These are phyloP conservation scores for Quercus lobata DNA, from an alignment of 331 rosid species.

Conservation along the genomic window DNA sequence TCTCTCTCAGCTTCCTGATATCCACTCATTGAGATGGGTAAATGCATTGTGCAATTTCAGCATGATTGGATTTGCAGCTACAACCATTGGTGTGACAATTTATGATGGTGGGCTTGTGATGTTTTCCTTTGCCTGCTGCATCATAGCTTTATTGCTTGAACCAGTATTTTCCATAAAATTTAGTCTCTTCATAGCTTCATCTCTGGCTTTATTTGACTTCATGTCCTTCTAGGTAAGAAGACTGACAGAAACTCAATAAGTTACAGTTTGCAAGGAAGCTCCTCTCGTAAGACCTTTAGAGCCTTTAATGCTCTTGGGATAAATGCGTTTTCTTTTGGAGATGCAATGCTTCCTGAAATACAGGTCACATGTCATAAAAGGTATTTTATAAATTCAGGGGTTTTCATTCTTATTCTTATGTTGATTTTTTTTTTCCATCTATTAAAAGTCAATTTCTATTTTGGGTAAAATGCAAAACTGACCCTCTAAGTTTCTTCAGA, in stretches of 20 bases:
- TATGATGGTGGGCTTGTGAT: conserved; percentile 41
- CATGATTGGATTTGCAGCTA: conserved; percentile 70
- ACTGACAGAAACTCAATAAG: conserved; percentile 52
- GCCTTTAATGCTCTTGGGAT: conserved; percentile 73
- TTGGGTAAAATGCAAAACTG: no score
- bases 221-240: conserved; percentile 43
- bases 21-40: conserved; percentile 73
- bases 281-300: conserved; percentile 47
- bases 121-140: not conserved
- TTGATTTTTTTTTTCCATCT: not conserved
- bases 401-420: not conserved
- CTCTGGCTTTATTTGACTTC: not conserved
- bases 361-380: conserved; percentile 31
- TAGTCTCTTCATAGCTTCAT: not conserved
- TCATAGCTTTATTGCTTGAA: not conserved
- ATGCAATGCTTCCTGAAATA: conserved; percentile 81
- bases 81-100: conserved; percentile 63
- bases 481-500: no score
- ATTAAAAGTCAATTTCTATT: not conserved
- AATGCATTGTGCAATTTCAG: conserved; percentile 78
- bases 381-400: not conserved
- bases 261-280: conserved; percentile 52
- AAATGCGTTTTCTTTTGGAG: conserved; percentile 74
- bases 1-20: conserved; percentile 77
- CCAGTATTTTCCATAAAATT: not conserved